phyloP scores from a whole-genome alignment of 2,329 filamentous ascomycete genomes.

The Scedosporium apiospermum region DNA sequence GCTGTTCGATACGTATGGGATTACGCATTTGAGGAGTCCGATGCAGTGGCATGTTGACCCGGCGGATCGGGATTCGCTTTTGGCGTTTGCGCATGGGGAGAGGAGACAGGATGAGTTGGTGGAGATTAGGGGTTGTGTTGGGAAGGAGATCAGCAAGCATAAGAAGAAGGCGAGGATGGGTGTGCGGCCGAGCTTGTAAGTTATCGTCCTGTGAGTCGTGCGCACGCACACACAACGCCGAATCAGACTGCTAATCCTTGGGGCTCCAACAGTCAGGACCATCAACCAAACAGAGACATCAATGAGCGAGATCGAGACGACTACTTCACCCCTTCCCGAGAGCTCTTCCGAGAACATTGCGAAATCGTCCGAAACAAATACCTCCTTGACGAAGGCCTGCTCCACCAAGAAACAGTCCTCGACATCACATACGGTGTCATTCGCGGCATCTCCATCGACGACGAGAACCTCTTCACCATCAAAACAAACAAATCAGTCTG shows the following conservation, averaged over 20 bases:
- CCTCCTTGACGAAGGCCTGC: constrained; percentile 31
- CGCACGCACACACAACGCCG: neutral
- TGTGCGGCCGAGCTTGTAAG: constrained; percentile 31
- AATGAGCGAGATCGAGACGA: constrained; percentile 60
- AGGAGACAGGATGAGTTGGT: constrained; percentile 53
- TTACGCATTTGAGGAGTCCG: constrained; percentile 63
- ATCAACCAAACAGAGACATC: constrained; percentile 32
- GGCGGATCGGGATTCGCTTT: constrained; percentile 60
- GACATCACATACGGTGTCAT: constrained; percentile 51
- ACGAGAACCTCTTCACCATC: constrained; percentile 55
- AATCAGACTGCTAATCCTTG: neutral
- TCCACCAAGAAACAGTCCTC: constrained; percentile 50
- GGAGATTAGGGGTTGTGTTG: constrained; percentile 66
- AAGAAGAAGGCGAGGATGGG: constrained; percentile 51
- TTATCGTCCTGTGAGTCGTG: neutral
- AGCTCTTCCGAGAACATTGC: constrained; percentile 55
- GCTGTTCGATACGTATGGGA: constrained; percentile 59
- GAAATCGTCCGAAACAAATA: constrained; percentile 47
- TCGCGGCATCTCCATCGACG: constrained; percentile 29
- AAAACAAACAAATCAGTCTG: constrained; percentile 43
- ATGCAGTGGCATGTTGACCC: constrained; percentile 82
- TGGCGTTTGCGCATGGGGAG: constrained; percentile 57
- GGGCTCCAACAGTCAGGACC: constrained; percentile 4
- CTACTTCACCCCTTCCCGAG: constrained; percentile 56
- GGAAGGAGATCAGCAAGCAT: constrained; percentile 74